Evolutionary conservation across 306 rosid genomes (phyloP).

Genomic region (Ochetophila trinervis): DNA sequence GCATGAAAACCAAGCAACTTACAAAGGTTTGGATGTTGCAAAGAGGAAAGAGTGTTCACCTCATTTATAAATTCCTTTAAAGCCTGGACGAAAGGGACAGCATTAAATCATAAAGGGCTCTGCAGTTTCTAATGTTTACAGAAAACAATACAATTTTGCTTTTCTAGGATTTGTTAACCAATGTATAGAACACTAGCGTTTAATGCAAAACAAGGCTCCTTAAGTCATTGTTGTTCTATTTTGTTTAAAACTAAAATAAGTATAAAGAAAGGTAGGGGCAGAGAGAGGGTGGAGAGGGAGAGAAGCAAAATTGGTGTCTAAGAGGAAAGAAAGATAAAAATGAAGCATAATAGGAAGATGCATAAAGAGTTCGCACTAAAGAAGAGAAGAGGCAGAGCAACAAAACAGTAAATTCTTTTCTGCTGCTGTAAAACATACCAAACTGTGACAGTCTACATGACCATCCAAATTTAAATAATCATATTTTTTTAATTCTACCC

Average conservation of each 20-base stretch:
- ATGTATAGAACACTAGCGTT: too few species aligned
- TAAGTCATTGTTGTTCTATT: neutral
- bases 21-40: constrained; percentile 97
- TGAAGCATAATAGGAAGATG: neutral
- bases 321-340: neutral
- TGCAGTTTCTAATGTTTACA: neutral
- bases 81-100: constrained; percentile 53
- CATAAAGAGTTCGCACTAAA: neutral
- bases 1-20: constrained; percentile 94
- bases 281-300: too few species aligned
- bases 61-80: constrained; percentile 80
- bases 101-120: constrained; percentile 14
- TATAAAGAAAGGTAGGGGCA: too few species aligned
- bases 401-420: neutral
- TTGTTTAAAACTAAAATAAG: neutral
- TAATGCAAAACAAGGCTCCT: too few species aligned
- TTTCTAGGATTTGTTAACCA: neutral
- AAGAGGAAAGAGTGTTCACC: constrained; percentile 66
- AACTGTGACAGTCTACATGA: too few species aligned
- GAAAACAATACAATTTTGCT: neutral
- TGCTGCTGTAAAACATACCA: neutral
- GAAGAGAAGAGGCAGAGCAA: neutral
- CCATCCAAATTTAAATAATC: too few species aligned
- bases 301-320: neutral
- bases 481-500: too few species aligned